Base-by-base conservation (phyloP, 352 stramenopile genomes). In the Phytophthora pinifolia region DNA sequence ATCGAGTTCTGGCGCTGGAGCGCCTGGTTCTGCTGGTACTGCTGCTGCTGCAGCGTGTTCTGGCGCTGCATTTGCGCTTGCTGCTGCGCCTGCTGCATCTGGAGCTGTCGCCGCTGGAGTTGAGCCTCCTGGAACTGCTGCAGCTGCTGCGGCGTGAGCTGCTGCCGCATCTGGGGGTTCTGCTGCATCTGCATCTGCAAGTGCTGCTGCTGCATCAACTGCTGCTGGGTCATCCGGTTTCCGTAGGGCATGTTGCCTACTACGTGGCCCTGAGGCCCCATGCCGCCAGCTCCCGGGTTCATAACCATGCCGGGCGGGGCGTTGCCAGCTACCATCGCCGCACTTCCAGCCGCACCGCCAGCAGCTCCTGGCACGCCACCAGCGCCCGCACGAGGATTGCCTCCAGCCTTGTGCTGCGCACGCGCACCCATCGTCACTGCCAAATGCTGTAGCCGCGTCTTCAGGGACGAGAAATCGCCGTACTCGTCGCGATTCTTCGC, bases 361-460 rank as follows among this genome's bases (percentile, higher is more conserved):
- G 50, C 55, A 32, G 48, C 71, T 12, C 63, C 63, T 33, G 69
- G 62, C 25, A 76, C 55, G 30, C 50, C 36, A 35, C 72, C 64
- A 38, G 73, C 44, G 20, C 71, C 74, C 48, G 59, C 30, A 37
- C 77, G 74, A 47, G 75, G 66, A 32, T 83, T 86, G 29, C 62
- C 76, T 9, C 61, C 62, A 29, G 79, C 67, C 56, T 93, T 93
- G 65, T 93, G 83, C 36, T 93, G 81, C 1, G 83, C 83, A 14
- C 83, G 78, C 9, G 83, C 83, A 31, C 86, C 86, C 86, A 94
- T 95, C 6, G 83, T 96, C 20, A 96, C 85, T 6, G 97, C 97
- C 31, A 99, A 74, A 66, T 98, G 89, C 63, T 99, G 97, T 44
- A 99, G 72, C 17, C 97, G 81, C 30, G 96, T 94, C 67, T 99